Conservation (phyloP, 2,329 filamentous ascomycete genomes). For the Juglanconis juglandina region DNA sequence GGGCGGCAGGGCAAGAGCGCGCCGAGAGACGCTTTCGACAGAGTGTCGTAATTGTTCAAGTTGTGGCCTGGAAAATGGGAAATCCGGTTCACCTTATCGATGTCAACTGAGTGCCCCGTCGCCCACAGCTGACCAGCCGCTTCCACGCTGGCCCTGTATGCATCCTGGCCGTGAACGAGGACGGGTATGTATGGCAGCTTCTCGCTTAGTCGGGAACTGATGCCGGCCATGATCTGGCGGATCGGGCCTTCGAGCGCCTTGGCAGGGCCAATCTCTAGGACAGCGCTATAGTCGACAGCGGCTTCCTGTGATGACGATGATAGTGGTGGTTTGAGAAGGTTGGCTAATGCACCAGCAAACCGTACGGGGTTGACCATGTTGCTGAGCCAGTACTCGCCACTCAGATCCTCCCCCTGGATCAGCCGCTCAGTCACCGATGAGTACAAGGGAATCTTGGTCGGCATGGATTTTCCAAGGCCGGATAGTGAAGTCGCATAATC, state of each 20-base stretch:
- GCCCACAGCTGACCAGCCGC: background rate
- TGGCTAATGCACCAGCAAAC: too few species aligned
- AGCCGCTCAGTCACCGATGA: too few species aligned
- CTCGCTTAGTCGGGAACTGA: conserved; percentile 7
- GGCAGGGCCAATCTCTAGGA: conserved; percentile 27
- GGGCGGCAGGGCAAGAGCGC: conserved; percentile 27
- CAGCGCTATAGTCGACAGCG: too few species aligned
- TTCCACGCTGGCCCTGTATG: background rate
- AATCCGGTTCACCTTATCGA: background rate
- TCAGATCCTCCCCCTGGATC: too few species aligned
- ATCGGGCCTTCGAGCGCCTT: conserved; percentile 27
- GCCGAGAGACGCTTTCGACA: too few species aligned
- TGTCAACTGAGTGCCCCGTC: background rate
- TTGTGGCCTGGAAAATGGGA: background rate
- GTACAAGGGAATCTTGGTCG: too few species aligned
- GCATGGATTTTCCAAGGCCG: too few species aligned
- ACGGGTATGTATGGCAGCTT: background rate
- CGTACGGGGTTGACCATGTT: too few species aligned
- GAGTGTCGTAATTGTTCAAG: conserved; percentile 25
- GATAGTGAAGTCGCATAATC: too few species aligned
- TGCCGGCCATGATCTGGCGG: conserved; percentile 24
- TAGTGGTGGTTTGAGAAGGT: too few species aligned
- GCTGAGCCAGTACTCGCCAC: too few species aligned
- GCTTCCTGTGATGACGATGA: too few species aligned
- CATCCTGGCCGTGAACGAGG: background rate